These are phyloP conservation scores for Cyamopsis tetragonoloba DNA, from an alignment of 306 rosid species.

Conservation along the genomic window DNA sequence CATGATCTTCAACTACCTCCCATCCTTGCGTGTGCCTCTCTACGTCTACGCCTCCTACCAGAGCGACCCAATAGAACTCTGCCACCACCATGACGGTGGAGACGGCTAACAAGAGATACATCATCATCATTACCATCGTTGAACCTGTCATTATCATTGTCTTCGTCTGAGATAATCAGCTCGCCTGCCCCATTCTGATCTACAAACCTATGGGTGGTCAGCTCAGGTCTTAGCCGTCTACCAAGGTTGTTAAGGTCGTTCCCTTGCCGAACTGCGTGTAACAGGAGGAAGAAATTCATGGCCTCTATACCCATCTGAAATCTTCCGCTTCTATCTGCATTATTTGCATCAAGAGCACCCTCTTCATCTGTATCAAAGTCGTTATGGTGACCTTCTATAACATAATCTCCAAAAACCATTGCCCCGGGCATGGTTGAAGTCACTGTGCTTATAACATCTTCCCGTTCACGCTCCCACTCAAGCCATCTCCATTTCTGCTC, in stretches of 20 bases:
- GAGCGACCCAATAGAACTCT: constrained; percentile 68
- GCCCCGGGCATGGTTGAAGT: constrained; percentile 92
- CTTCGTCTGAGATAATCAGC: constrained; percentile 54
- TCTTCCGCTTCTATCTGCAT: constrained; percentile 56
- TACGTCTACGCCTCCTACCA: constrained; percentile 73
- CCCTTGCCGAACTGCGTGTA: constrained; percentile 80
- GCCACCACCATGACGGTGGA: constrained; percentile 65
- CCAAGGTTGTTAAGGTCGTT: constrained; percentile 40
- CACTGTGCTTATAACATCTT: constrained; percentile 95
- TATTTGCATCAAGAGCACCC: constrained; percentile 46
- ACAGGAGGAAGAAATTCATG: constrained; percentile 80
- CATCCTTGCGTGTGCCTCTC: constrained; percentile 43
- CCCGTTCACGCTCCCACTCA: constrained; percentile 87
- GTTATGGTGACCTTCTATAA: constrained; percentile 69
- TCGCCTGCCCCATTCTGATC: constrained; percentile 36
- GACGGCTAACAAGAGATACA: constrained; percentile 71
- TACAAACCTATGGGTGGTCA: constrained; percentile 37
- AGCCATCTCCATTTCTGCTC: constrained; percentile 98
- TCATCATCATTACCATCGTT: constrained; percentile 41
- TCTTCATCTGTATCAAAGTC: constrained; percentile 61
- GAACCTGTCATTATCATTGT: constrained; percentile 31
- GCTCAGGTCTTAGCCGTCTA: constrained; percentile 58
- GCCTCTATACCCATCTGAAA: constrained; percentile 70
- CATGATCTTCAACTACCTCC: constrained; percentile 27
- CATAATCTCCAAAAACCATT: constrained; percentile 88